Evolutionary conservation across 805 yeast genomes (phyloP).

Genomic region (Zygotorulaspora danielsina): DNA sequence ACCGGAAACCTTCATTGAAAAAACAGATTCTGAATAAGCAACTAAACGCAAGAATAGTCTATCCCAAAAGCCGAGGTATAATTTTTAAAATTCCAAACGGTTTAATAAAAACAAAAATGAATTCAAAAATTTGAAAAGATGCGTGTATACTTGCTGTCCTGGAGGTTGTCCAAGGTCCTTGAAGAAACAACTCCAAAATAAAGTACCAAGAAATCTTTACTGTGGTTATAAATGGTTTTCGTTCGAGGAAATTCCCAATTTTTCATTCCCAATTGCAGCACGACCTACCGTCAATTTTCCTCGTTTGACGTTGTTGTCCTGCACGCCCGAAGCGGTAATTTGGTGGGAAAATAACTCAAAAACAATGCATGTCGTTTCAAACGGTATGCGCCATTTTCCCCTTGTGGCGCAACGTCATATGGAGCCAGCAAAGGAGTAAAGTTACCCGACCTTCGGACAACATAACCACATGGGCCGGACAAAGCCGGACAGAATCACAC

Average conservation of each 20-base stretch:
- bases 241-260: neutral
- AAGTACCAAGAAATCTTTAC: neutral
- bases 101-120: too few relatives aligned
- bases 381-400: slow-evolving; percentile 2
- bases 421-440: too few relatives aligned
- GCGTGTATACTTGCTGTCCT: slow-evolving; percentile 22
- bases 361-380: neutral
- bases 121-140: slow-evolving; percentile 11
- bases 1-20: slow-evolving; percentile 42
- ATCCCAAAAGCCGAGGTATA: too few relatives aligned
- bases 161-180: slow-evolving; percentile 14
- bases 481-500: too few relatives aligned
- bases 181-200: slow-evolving; percentile 1
- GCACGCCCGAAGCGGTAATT: neutral
- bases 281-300: neutral
- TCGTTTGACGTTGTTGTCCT: slow-evolving; percentile 3
- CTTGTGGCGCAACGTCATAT: neutral
- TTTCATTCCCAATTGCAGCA: neutral
- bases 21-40: neutral
- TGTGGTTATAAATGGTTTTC: neutral
- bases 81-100: too few relatives aligned
- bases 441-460: too few relatives aligned
- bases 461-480: too few relatives aligned
- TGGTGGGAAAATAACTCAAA: neutral
- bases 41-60: neutral